phyloP scores from a whole-genome alignment of 2,329 filamentous ascomycete genomes.

The Stromatinia cepivora region DNA sequence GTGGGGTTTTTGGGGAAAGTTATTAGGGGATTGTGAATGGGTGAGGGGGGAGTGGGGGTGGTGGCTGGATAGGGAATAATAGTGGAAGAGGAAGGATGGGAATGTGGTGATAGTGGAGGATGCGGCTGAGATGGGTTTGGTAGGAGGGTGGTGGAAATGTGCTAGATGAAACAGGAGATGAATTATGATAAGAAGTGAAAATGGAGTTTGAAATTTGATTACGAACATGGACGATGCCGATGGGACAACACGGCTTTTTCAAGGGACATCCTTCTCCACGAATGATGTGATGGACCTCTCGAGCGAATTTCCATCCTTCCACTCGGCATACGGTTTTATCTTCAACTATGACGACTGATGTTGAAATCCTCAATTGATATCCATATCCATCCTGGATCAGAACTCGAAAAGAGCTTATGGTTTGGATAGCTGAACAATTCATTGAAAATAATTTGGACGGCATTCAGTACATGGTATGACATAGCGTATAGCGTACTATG shows the following conservation, averaged over 20 bases:
- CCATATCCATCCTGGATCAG: background rate
- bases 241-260: background rate
- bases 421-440: background rate
- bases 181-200: background rate
- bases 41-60: no score
- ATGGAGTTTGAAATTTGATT: background rate
- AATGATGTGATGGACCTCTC: background rate
- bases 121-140: background rate
- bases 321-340: background rate
- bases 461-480: background rate
- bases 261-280: background rate
- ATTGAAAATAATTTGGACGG: background rate
- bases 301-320: background rate
- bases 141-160: background rate
- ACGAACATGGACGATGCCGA: background rate
- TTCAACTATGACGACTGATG: background rate
- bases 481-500: background rate
- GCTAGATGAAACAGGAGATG: background rate
- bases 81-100: background rate
- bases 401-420: background rate
- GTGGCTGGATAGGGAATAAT: no score
- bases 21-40: background rate
- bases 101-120: background rate
- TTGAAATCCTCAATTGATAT: background rate
- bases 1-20: constrained; percentile 1